Evolutionary conservation across 805 yeast genomes (phyloP).

Genomic region (Sungouiella blattae): DNA sequence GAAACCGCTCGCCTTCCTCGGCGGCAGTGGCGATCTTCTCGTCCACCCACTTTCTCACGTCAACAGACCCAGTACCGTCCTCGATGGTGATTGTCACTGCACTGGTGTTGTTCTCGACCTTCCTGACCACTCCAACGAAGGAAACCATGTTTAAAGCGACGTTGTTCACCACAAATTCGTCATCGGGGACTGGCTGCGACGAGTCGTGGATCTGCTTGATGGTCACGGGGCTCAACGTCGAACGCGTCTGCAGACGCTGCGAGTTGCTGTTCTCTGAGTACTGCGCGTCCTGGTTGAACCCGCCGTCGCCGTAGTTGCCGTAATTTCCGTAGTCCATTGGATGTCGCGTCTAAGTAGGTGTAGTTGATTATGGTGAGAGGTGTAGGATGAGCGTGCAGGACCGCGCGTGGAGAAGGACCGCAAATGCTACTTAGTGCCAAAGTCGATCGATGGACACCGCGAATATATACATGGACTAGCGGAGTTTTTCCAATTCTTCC

Average conservation of each 20-base stretch:
- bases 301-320: slow-evolving; percentile 17
- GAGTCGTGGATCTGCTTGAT: slow-evolving; percentile 68
- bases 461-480: too few species aligned
- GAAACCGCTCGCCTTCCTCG: slow-evolving; percentile 30
- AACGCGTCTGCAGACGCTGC: slow-evolving; percentile 15
- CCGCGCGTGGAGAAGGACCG: too few species aligned
- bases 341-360: not conserved
- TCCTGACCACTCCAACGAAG: slow-evolving; percentile 68
- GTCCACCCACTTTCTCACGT: slow-evolving; percentile 60
- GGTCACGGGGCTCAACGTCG: slow-evolving; percentile 56
- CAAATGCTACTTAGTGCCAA: too few species aligned
- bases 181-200: slow-evolving; percentile 61
- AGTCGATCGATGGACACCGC: too few species aligned
- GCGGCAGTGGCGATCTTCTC: slow-evolving; percentile 25
- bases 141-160: slow-evolving; percentile 62
- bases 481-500: too few species aligned
- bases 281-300: slow-evolving; percentile 13
- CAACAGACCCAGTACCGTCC: slow-evolving; percentile 67
- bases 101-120: slow-evolving; percentile 55
- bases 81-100: slow-evolving; percentile 60
- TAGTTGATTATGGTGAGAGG: not conserved
- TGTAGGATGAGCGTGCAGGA: not conserved
- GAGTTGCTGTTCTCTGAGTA: slow-evolving; percentile 8
- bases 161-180: slow-evolving; percentile 57
- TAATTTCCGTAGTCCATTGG: slow-evolving; percentile 2